Conservation (phyloP, 352 stramenopile genomes). For the Phytophthora meadii region DNA sequence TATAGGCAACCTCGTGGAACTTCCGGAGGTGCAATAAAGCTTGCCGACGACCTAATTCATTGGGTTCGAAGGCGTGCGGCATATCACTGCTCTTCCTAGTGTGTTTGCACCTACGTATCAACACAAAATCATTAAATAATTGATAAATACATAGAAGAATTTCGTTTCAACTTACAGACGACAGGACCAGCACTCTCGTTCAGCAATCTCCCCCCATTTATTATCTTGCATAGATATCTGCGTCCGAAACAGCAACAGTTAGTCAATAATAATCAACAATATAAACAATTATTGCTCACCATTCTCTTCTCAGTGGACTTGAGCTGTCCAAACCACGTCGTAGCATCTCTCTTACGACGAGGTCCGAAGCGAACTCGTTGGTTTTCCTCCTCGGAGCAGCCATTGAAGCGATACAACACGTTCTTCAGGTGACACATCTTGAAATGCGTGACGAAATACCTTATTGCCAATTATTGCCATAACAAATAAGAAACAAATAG, state of each 20-base stretch:
- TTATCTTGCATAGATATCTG: constrained; percentile 89
- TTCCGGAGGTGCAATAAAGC: constrained; percentile 72
- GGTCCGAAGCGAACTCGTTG: constrained; percentile 75
- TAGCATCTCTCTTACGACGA: constrained; percentile 72
- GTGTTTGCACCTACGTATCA: constrained; percentile 53
- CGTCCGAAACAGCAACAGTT: not conserved
- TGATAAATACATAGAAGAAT: not conserved
- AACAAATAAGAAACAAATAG: constrained; percentile 4
- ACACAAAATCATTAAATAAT: constrained; percentile 1
- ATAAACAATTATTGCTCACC: constrained; percentile 28
- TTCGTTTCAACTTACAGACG: constrained; percentile 42
- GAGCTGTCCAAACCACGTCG: constrained; percentile 75
- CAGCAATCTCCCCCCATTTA: constrained; percentile 83
- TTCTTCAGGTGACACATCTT: constrained; percentile 85
- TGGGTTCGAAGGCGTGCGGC: constrained; percentile 68
- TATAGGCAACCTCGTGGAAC: constrained; percentile 62
- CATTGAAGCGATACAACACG: constrained; percentile 80
- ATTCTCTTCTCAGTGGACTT: constrained; percentile 89
- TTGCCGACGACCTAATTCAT: constrained; percentile 62
- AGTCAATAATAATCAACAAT: not conserved
- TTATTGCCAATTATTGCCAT: constrained; percentile 21
- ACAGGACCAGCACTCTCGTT: constrained; percentile 79
- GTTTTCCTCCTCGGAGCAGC: constrained; percentile 78
- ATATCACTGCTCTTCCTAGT: constrained; percentile 51
- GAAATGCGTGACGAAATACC: constrained; percentile 85